Evolutionary conservation across 768 basidiomycete species (phyloP).

Genomic region (Leccinum ochraceum): DNA sequence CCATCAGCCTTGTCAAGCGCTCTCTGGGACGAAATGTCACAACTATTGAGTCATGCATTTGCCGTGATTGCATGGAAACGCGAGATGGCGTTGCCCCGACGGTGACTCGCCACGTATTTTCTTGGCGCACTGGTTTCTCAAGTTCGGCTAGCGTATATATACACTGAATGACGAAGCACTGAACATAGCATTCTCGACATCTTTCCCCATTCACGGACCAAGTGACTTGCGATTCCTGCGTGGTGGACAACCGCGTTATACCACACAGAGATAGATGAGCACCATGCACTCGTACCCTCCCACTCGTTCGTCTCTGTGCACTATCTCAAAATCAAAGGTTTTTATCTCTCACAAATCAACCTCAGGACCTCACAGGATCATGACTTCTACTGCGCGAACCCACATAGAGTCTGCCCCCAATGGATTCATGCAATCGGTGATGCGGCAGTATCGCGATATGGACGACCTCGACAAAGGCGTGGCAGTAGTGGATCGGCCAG

Average conservation of each 20-base stretch:
- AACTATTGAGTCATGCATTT: background rate
- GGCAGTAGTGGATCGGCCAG: background rate
- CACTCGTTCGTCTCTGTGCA: constrained; percentile 6
- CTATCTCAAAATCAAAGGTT: background rate
- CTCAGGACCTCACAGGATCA: constrained; percentile 14
- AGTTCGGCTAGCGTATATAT: background rate
- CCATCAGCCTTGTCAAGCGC: background rate
- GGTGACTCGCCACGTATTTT: background rate
- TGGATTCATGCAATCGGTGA: constrained; percentile 26
- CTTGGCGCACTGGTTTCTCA: constrained; percentile 17
- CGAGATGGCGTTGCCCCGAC: background rate
- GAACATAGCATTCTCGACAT: background rate
- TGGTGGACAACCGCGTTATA: background rate
- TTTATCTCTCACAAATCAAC: constrained; percentile 1
- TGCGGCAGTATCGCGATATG: constrained; percentile 5
- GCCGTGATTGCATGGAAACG: background rate
- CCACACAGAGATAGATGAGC: constrained; percentile 8
- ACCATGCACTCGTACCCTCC: constrained; percentile 7
- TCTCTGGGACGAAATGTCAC: background rate
- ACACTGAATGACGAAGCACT: background rate
- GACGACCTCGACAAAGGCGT: constrained; percentile 20
- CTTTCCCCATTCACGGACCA: constrained; percentile 2
- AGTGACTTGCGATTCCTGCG: constrained; percentile 7
- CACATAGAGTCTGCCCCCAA: constrained; percentile 16
- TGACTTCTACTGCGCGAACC: constrained; percentile 13